Conservation (phyloP, 805 yeast genomes). For the Scheffersomyces lignosus region DNA sequence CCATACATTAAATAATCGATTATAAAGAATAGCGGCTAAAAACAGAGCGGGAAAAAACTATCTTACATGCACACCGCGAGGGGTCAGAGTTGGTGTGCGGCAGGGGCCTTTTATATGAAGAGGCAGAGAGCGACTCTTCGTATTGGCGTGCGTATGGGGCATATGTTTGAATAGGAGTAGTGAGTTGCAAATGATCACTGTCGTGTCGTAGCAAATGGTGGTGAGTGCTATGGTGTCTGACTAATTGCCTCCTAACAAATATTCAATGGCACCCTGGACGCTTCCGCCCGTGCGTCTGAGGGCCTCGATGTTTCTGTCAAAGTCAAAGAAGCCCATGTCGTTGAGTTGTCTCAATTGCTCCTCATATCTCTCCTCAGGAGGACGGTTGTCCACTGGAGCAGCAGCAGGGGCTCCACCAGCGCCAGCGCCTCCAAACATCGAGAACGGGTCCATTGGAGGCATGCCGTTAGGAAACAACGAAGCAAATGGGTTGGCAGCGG, state of each 20-base stretch:
- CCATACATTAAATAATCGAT: no score
- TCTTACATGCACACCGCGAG: no score
- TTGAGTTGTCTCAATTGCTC: slow-evolving; percentile 45
- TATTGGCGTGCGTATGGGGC: no score
- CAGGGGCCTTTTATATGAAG: no score
- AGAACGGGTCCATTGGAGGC: slow-evolving; percentile 54
- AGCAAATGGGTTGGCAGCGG: slow-evolving; percentile 40
- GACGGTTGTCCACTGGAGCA: slow-evolving; percentile 40
- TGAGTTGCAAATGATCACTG: no score
- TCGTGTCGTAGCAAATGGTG: no score
- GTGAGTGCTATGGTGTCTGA: no score
- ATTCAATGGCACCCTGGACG: slow-evolving; percentile 95
- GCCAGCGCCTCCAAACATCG: slow-evolving; percentile 43
- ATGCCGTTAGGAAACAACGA: slow-evolving; percentile 34
- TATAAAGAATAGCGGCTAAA: no score
- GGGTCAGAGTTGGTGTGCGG: no score
- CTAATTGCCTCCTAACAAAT: slow-evolving; percentile 47
- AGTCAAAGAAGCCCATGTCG: slow-evolving; percentile 75
- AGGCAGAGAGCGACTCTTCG: no score
- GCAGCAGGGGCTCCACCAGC: slow-evolving; percentile 27
- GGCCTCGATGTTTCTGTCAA: slow-evolving; percentile 88
- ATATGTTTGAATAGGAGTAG: no score
- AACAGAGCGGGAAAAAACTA: no score
- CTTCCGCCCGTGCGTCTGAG: slow-evolving; percentile 95
- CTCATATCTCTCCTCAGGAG: slow-evolving; percentile 48